Evolutionary conservation across 2,329 filamentous ascomycete species (phyloP), one percentile per base, ranked within the genome.

Genomic region (Aspergillus sp.): DNA sequence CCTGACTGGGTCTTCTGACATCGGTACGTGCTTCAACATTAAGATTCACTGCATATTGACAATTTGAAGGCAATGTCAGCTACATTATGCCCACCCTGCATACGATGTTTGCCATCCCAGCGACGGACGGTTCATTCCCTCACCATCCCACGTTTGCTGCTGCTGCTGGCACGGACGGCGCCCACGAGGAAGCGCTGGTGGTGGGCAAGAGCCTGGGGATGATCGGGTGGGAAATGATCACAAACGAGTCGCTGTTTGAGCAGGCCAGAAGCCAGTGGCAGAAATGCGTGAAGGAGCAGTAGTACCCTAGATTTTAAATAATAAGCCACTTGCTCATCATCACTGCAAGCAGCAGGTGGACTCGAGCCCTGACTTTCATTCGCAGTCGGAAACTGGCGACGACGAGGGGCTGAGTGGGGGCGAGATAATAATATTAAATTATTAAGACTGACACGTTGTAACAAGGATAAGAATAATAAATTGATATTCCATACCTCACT

Each of bases 21-120:
- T 81, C 39, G 74, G 74, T 72, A 66, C 6, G 64, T 31, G 27
- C 27, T 9, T 31, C 3, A 9, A 1, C 7, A 11, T 8, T 17
- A 8, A 31, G 9, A 31, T 11, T 9, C 3, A 31, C 27, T 9
- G 8, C 8, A 31, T 3, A 11, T 31, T 31, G 1, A 31, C 27
- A 11, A 9, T 31, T 9, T 31, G 9, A 31, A 80, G 80, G 80
- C 21, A 83, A 83, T 54, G 79, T 83, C 9, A 77, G 76, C 12
- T 79, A 82, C 51, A 59, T 74, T 1, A 69, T 79, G 2, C 81
- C 81, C 1, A 76, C 74, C 4, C 77, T 83, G 50, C 81, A 83
- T 60, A 77, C 78, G 4, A 77, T 74, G 33, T 82, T 83, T 57
- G 71, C 68, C 1, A 79, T 84, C 35, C 72, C 76, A 0, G 70